Conservation (phyloP, 2,329 filamentous ascomycete species). For the Colletotrichum gigasporum region DNA sequence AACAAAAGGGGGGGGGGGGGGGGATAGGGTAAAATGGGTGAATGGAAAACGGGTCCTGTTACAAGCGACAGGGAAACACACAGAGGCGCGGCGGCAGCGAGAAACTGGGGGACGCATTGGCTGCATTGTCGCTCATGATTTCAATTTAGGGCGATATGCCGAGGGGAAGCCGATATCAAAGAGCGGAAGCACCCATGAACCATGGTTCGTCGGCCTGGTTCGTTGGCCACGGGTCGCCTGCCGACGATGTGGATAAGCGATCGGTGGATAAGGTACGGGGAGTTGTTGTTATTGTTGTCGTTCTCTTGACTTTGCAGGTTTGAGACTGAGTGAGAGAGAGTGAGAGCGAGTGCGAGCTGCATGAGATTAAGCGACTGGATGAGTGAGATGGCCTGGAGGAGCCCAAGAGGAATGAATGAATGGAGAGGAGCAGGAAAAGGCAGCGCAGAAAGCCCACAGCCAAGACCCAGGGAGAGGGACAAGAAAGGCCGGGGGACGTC, state of each 20-base stretch:
- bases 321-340: not conserved
- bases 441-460: no score
- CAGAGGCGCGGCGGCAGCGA: constrained; percentile 14
- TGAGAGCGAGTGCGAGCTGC: not conserved
- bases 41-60: constrained; percentile 16
- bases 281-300: not conserved
- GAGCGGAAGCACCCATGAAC: constrained; percentile 8
- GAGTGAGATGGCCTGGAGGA: not conserved
- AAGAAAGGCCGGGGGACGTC: not conserved
- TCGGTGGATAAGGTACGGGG: not conserved
- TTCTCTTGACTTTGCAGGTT: not conserved
- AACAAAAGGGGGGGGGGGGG: constrained; percentile 17
- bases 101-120: constrained; percentile 19
- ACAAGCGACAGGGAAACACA: constrained; percentile 6
- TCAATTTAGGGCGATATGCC: constrained; percentile 18
- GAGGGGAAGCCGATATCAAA: constrained; percentile 15
- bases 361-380: not conserved
- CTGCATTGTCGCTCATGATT: constrained; percentile 25
- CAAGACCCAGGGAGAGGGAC: not conserved
- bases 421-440: not conserved
- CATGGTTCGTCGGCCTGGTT: no score
- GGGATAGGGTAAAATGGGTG: not conserved
- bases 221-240: no score
- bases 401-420: not conserved
- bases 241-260: not conserved